Percentiles rank a stretch among this genome's conserved stretches.
Conservation (phyloP, 2,329 filamentous ascomycete species). For the Aspergillus jensenii region DNA sequence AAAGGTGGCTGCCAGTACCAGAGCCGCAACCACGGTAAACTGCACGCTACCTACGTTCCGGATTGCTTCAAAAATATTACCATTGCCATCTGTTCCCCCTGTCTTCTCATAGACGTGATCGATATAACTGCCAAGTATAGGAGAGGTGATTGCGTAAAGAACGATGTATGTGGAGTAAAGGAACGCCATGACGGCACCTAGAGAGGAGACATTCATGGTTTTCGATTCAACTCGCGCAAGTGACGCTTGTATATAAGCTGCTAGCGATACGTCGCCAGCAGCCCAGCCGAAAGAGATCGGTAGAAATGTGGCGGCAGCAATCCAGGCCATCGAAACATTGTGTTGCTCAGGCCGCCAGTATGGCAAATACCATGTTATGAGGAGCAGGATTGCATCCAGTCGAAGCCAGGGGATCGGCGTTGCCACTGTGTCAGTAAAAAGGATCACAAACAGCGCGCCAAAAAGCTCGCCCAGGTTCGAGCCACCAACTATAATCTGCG, state of each 20-base stretch:
- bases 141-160: constrained; percentile 16
- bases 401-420: constrained; percentile 18
- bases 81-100: constrained; percentile 10
- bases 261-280: constrained; percentile 17
- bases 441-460: constrained; percentile 15
- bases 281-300: constrained; percentile 19
- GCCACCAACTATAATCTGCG: constrained; percentile 17
- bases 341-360: constrained; percentile 12
- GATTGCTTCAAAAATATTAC: constrained; percentile 16
- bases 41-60: constrained; percentile 15
- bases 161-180: constrained; percentile 18
- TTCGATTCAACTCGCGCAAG: constrained; percentile 16
- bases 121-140: constrained; percentile 18
- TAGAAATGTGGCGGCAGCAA: constrained; percentile 15
- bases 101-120: constrained; percentile 15
- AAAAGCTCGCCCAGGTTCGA: constrained; percentile 18
- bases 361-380: constrained; percentile 18
- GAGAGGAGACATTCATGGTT: constrained; percentile 13
- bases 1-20: constrained; percentile 15
- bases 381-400: constrained; percentile 14
- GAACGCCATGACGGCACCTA: constrained; percentile 17
- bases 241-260: constrained; percentile 17
- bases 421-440: constrained; percentile 12
- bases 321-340: constrained; percentile 10
- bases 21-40: constrained; percentile 10